Percentiles rank a stretch among this genome's conserved stretches.
Evolutionary conservation across 441 rosid species (phyloP).

Genomic region (Breynia disticha): DNA sequence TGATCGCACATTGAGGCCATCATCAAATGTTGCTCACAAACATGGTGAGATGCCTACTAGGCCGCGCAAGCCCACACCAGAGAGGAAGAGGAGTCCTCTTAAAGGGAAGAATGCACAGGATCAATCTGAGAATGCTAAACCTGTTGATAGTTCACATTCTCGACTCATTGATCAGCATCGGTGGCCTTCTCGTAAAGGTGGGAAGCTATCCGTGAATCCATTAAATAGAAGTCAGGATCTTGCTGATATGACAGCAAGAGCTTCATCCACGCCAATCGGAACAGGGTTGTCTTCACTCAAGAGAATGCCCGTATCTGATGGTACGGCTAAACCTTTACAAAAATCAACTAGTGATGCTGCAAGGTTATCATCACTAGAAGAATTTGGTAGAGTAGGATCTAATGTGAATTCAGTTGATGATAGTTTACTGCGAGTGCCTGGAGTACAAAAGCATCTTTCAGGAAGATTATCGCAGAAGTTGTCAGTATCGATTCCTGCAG

Average conservation of each 20-base stretch:
- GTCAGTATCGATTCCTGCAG: conserved; percentile 24
- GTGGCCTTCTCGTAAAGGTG: conserved; percentile 81
- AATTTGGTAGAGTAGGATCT: conserved; percentile 30
- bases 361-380: conserved; percentile 30
- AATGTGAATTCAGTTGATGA: conserved; percentile 42
- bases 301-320: conserved; percentile 41
- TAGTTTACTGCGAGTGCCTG: conserved; percentile 27
- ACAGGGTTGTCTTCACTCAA: conserved; percentile 39
- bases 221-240: conserved; percentile 50
- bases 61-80: conserved; percentile 62
- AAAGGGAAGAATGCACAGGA: conserved; percentile 69
- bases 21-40: conserved; percentile 71
- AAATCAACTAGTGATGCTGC: conserved; percentile 50
- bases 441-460: conserved; percentile 35
- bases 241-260: conserved; percentile 41
- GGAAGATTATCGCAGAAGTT: conserved; percentile 44
- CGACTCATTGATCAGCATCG: conserved; percentile 82
- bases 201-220: conserved; percentile 44
- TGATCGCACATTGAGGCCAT: conserved; percentile 73
- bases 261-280: conserved; percentile 32
- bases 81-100: conserved; percentile 73
- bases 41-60: conserved; percentile 44
- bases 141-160: conserved; percentile 53
- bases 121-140: conserved; percentile 90
- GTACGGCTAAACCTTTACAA: conserved; percentile 38